phyloP scores from a whole-genome alignment of 495 filamentous ascomycete genomes.

The Physcia stellaris region DNA sequence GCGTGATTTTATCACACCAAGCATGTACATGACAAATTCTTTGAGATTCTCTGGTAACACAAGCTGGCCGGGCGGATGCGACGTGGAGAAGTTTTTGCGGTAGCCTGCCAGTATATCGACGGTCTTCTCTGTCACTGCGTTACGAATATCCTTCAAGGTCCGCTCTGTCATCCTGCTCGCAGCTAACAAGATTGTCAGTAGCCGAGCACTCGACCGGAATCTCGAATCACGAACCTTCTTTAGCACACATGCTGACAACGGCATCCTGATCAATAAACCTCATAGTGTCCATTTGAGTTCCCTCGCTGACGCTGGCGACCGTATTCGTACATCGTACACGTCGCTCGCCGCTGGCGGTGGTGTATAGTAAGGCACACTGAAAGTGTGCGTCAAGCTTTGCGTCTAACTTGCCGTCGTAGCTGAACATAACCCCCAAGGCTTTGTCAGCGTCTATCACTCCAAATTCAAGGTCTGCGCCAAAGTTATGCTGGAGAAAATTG shows the following conservation, averaged over 20 bases:
- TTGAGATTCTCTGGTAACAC: constrained; percentile 93
- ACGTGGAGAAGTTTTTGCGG: constrained; percentile 74
- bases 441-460: constrained; percentile 89
- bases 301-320: constrained; percentile 81
- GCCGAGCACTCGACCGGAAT: neutral
- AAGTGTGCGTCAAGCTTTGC: constrained; percentile 95
- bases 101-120: constrained; percentile 91
- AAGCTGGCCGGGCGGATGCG: constrained; percentile 83
- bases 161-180: constrained; percentile 68
- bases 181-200: constrained; percentile 29
- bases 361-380: constrained; percentile 89
- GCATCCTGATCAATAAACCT: constrained; percentile 92
- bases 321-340: constrained; percentile 87
- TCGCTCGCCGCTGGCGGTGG: constrained; percentile 77
- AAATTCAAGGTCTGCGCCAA: constrained; percentile 90
- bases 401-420: constrained; percentile 94
- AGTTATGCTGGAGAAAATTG: constrained; percentile 90
- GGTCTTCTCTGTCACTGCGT: constrained; percentile 74
- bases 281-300: constrained; percentile 63
- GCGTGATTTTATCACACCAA: constrained; percentile 81
- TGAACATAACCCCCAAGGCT: constrained; percentile 81
- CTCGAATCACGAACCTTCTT: constrained; percentile 44
- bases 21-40: constrained; percentile 93
- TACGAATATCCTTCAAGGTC: constrained; percentile 77
- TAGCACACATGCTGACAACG: constrained; percentile 73